These are phyloP conservation scores for Nicotiana paniculata DNA, from an alignment of 257 asterid species.

Conservation along the genomic window DNA sequence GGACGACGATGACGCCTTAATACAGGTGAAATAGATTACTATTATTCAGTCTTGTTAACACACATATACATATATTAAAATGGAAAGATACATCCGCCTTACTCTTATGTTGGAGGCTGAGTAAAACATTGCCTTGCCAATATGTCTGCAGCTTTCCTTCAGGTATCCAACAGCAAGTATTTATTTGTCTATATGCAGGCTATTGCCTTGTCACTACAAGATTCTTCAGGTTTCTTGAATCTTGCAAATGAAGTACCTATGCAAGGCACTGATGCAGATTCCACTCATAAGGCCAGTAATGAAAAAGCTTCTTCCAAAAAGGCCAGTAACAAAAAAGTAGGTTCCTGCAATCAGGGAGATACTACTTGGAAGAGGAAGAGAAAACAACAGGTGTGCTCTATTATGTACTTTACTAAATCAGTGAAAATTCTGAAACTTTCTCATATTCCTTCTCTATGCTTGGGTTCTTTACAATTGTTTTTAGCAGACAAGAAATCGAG, in stretches of 20 bases:
- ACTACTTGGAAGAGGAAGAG: conserved; percentile 47
- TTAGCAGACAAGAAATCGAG: conserved; percentile 55
- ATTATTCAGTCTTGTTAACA: not conserved
- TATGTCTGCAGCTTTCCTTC: not conserved
- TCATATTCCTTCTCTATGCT: conserved; percentile 5
- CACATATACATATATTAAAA: not conserved
- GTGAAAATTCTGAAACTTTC: not conserved
- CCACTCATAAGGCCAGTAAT: conserved; percentile 7
- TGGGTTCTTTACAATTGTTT: conserved; percentile 7
- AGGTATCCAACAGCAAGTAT: not conserved
- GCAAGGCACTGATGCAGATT: conserved; percentile 16
- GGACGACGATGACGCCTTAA: conserved; percentile 63
- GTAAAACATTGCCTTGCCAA: not conserved
- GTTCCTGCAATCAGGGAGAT: conserved; percentile 26
- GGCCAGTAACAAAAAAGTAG: conserved; percentile 15
- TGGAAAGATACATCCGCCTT: not conserved
- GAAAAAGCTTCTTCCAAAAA: conserved; percentile 5
- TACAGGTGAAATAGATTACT: conserved; percentile 44
- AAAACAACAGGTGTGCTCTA: conserved; percentile 54
- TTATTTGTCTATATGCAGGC: conserved; percentile 44
- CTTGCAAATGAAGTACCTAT: conserved; percentile 22
- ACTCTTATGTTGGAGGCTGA: not conserved
- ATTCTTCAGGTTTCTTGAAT: conserved; percentile 34
- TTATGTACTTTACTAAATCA: conserved; percentile 12
- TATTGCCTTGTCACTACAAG: conserved; percentile 77